Evolutionary conservation across 768 basidiomycete genomes (phyloP), one percentile per base, ranked within the genome.

Genomic region (Mrakia frigida): DNA sequence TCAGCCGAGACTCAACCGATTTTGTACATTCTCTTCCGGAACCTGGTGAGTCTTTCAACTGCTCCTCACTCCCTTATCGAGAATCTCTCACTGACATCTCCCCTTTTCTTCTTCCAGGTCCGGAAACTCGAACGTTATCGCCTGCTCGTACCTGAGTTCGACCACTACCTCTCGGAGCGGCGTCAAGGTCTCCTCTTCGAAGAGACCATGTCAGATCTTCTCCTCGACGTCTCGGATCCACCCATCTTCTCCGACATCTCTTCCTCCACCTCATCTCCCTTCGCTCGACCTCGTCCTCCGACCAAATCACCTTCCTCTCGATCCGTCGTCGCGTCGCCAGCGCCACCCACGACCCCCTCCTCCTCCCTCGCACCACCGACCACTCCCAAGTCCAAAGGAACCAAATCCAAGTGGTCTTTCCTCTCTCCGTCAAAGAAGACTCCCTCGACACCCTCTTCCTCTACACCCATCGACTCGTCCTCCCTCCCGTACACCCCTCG

Each of bases 121-220:
- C 73, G 60, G n/a, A 74, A 94, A 79, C 87, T 98, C 13, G 91
- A 93, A 80, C 86, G 87, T 63, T 94, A 94, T 84, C 90, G 93
- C 10, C 85, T 87, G 56, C 82, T 87, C 28, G 89, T 96, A 39
- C 87, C 90, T 31, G 85, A 90, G 65, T 97, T 98, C 81, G 94
- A 98, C 84, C 88, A 87, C 81, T 92, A 88, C 80, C 87, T 98
- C 3, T 82, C 89, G 2, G 93, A 98, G 83, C 88, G 96, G 50
- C 88, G 96, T 25, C 91, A 91, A 81, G 95, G 94, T 2, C 86
- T 98, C 13, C 84, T 96, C 25, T 97, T 96, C 83, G 91, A 91
- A 5, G 94, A 97, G 84, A 94, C 94, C 81, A 85, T 97, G 50
- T 91, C 90, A 50, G 96, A 98, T 80, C 65, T 67, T 23, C 65